Evolutionary conservation across 768 basidiomycete species (phyloP), one percentile per base, ranked within the genome.

Genomic region (Suillus hirtellus): DNA sequence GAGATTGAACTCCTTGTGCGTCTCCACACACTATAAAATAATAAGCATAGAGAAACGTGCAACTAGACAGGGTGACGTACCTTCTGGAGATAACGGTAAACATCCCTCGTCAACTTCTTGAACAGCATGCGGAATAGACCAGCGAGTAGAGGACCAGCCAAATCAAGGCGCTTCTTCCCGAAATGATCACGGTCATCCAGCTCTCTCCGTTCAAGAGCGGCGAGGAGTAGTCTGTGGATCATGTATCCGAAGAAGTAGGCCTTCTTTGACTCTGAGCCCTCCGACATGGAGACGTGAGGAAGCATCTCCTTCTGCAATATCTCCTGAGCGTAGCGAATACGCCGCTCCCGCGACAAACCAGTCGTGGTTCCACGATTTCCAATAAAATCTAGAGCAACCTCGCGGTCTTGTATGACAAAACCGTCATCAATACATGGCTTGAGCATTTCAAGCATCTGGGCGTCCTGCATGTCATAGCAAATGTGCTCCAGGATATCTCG

Each of bases 171-270:
- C 78, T 99, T 99, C 78, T 98, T 98, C 60, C 97, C 97, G 68
- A 99, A 99, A 77, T 99, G 97, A 79, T 99, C 97, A 79, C 97
- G 93, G 78, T 99, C 97, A 73, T 99, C 97, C 31, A 99, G 81
- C 70, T 99, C 97, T 69, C 97, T 84, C 52, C 97, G 84, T 73
- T 98, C 96, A 69, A 99, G 76, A 14, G 95, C 95, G 27, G 97
- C 97, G 21, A 97, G 86, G 0, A 98, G 80, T 34, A 99, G 83
- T 65, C 97, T 90, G 77, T 99, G 96, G 38, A 98, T 94, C 96
- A 99, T 99, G 77, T 99, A 99, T 11, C 97, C 97, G 66, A 99
- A 95, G 84, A 99, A 99, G 77, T 95, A 99, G 1, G 97, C 97
- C 76, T 99, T 99, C 81, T 97, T 97, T 31, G 93, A 95, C 77